phyloP scores from a whole-genome alignment of 345 rosid species.

The Microcos paniculata region DNA sequence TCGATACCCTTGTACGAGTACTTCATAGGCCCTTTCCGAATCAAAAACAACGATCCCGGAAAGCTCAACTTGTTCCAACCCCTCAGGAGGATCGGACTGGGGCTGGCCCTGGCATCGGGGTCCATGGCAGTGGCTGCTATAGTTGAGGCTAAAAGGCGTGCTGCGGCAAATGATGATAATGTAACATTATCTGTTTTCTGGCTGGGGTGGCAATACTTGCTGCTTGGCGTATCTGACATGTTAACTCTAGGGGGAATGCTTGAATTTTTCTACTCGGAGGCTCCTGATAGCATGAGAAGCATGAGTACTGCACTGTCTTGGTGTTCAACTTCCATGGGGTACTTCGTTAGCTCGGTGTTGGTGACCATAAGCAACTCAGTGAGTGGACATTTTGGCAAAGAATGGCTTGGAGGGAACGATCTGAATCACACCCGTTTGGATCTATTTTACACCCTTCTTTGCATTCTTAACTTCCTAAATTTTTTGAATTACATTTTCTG shows the following conservation, averaged over 20 bases:
- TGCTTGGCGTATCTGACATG: slow-evolving; percentile 55
- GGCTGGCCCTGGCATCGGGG: slow-evolving; percentile 45
- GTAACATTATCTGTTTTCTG: slow-evolving; percentile 46
- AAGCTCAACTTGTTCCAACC: slow-evolving; percentile 26
- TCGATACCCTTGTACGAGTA: slow-evolving; percentile 45
- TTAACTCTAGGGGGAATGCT: slow-evolving; percentile 64
- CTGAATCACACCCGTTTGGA: slow-evolving; percentile 43
- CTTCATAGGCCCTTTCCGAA: background rate
- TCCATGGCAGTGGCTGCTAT: slow-evolving; percentile 55
- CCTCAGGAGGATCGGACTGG: slow-evolving; percentile 36
- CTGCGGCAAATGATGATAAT: slow-evolving; percentile 15
- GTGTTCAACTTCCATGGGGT: slow-evolving; percentile 57
- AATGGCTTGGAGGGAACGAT: slow-evolving; percentile 51
- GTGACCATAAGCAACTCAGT: slow-evolving; percentile 34
- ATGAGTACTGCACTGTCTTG: slow-evolving; percentile 53
- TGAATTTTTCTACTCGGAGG: slow-evolving; percentile 59
- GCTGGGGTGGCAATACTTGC: slow-evolving; percentile 49
- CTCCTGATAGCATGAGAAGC: slow-evolving; percentile 52
- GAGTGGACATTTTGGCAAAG: slow-evolving; percentile 25
- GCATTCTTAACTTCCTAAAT: slow-evolving; percentile 47
- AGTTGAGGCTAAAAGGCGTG: slow-evolving; percentile 43
- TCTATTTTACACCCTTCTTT: slow-evolving; percentile 42
- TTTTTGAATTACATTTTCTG: slow-evolving; percentile 37
- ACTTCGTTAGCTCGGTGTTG: slow-evolving; percentile 48
- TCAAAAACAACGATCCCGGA: background rate